Evolutionary conservation across 306 rosid species (phyloP), one percentile per base, ranked within the genome.

Genomic region (Vicia sativa): DNA sequence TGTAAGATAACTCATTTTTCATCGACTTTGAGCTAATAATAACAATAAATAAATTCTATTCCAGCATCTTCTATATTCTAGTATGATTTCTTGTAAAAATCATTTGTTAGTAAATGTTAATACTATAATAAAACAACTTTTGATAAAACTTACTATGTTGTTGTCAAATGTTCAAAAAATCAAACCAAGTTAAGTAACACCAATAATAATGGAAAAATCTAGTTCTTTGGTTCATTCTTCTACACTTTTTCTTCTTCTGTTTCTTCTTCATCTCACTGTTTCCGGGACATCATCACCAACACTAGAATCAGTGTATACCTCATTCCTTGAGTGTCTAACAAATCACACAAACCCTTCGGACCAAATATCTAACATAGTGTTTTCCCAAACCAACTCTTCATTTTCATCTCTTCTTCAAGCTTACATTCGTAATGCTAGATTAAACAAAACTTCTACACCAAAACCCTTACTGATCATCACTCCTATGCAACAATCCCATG

Each of bases 391-490:
- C 44, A 81, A 80, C 54, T 18, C 87, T 28, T 76, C 90, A 5
- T 89, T 78, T 74, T 46, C 96, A 23, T 65, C 97, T 1, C 48
- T 86, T 25, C 93, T 91, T 48, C 65, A 79, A 26, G 86, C 85
- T 35, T 91, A 91, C 70, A 85, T 91, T 54, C 77, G 96, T 31
- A 91, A 91, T 26, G 78, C 96, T 11, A 62, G 91, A 53, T 87
- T 87, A 87, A 91, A 91, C 85, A 79, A 83, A 34, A 65, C 91
- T 71, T 43, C 90, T 9, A 83, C 95, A 0, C 84, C 77, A 7
- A 92, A 92, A 38, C 97, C 97, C 11, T 39, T 53, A 2, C 60
- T 92, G 56, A 80, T 92, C 49, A 58, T 92, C 46, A 89, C 90
- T 4, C 90, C 96, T 13, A 7, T 19, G 0, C 26, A 55, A 0